These are phyloP conservation scores for Talaromyces pinophilus DNA, from an alignment of 2,329 filamentous ascomycete species.

Conservation along the genomic window DNA sequence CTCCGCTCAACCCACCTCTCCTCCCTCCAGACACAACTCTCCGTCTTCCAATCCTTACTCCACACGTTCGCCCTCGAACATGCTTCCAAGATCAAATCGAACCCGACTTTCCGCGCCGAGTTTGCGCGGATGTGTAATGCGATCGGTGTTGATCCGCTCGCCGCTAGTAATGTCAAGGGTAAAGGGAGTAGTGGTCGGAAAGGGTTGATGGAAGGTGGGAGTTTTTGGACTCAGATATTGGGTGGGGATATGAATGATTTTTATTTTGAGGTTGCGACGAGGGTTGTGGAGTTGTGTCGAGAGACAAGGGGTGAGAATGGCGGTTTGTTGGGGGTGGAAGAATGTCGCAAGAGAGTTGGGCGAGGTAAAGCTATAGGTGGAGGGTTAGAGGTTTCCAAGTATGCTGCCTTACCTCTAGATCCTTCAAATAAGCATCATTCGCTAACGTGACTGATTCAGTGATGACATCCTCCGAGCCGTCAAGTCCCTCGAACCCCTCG, in stretches of 20 bases:
- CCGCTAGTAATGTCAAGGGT: constrained; percentile 60
- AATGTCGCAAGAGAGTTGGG: constrained; percentile 75
- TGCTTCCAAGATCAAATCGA: constrained; percentile 91
- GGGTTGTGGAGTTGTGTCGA: constrained; percentile 89
- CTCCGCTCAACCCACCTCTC: constrained; percentile 82
- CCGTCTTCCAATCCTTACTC: constrained; percentile 91
- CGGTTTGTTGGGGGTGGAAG: constrained; percentile 79
- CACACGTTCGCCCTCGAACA: constrained; percentile 95
- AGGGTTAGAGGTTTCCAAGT: constrained; percentile 77
- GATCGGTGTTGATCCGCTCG: constrained; percentile 92
- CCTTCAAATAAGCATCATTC: not conserved
- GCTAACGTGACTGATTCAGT: constrained; percentile 39
- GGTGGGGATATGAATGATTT: constrained; percentile 95
- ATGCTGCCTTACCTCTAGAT: constrained; percentile 24
- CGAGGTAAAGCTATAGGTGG: constrained; percentile 72
- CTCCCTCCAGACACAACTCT: constrained; percentile 87
- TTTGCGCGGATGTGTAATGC: constrained; percentile 98
- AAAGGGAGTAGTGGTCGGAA: constrained; percentile 42
- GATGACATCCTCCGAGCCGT: constrained; percentile 92
- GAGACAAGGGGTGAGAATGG: constrained; percentile 88
- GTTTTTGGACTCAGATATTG: constrained; percentile 89
- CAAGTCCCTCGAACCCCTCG: constrained; percentile 80
- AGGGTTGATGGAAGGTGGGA: constrained; percentile 56
- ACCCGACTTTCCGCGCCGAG: constrained; percentile 91
- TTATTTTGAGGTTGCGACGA: constrained; percentile 96